Conservation (phyloP, 1,284 basidiomycete genomes). For the Rhizoctonia solani region DNA sequence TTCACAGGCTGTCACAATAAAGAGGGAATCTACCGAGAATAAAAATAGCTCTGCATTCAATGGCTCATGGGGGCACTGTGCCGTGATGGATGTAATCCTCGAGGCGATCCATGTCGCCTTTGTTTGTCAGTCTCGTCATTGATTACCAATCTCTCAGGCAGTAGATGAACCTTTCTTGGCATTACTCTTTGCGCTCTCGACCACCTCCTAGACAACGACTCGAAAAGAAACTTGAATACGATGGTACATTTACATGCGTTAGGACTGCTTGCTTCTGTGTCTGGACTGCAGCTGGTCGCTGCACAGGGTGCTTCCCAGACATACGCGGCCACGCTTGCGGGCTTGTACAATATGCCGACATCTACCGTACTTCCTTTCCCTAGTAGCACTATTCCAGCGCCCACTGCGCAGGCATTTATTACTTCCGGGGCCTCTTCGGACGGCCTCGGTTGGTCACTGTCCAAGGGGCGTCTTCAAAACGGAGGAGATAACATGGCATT, state of each 20-base stretch:
- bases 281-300: background rate
- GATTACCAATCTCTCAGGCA: background rate
- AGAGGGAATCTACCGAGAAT: no score
- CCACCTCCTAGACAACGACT: conserved; percentile 6
- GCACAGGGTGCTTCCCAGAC: conserved; percentile 7
- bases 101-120: background rate
- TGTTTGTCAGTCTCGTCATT: background rate
- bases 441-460: conserved; percentile 56
- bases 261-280: background rate
- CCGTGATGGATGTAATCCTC: no score
- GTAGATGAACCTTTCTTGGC: conserved; percentile 7
- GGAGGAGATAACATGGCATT: conserved; percentile 60
- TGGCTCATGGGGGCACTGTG: no score
- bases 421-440: conserved; percentile 46
- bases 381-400: conserved; percentile 58
- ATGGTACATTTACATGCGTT: background rate
- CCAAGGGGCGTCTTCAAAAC: conserved; percentile 63
- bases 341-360: conserved; percentile 60
- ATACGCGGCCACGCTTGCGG: conserved; percentile 48
- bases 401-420: conserved; percentile 59
- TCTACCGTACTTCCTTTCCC: conserved; percentile 69
- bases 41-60: no score
- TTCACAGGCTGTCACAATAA: no score
- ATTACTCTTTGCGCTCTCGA: background rate
- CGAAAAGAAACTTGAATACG: background rate